These are phyloP conservation scores for Coprinopsis strossmayeri DNA, from an alignment of 768 basidiomycete genomes.

Conservation along the genomic window DNA sequence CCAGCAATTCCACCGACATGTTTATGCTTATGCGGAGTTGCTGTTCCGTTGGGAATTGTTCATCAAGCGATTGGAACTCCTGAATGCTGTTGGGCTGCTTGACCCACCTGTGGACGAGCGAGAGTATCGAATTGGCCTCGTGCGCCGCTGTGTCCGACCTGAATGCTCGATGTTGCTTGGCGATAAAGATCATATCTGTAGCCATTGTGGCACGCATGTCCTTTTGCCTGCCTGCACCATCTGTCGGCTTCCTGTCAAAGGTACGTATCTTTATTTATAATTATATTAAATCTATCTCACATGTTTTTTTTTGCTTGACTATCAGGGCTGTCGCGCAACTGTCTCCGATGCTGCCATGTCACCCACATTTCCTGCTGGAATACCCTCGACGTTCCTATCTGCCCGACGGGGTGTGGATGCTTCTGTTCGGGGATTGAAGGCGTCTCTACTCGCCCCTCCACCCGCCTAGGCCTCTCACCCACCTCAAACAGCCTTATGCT, in stretches of 20 bases:
- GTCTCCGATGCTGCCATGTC: constrained; percentile 56
- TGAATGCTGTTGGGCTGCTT: constrained; percentile 51
- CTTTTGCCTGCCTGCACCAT: constrained; percentile 55
- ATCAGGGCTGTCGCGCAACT: constrained; percentile 56
- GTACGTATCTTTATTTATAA: constrained; percentile 25
- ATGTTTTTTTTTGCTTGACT: constrained; percentile 4
- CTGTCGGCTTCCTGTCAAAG: constrained; percentile 72
- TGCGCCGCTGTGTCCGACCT: constrained; percentile 37
- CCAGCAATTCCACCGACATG: constrained; percentile 42
- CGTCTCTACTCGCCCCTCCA: constrained; percentile 25
- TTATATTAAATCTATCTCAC: neutral
- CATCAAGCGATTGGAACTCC: constrained; percentile 64
- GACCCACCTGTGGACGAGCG: constrained; percentile 12
- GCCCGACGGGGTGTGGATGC: constrained; percentile 68
- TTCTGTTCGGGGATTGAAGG: constrained; percentile 30
- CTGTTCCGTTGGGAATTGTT: constrained; percentile 68
- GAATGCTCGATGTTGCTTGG: constrained; percentile 31
- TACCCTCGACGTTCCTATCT: constrained; percentile 40
- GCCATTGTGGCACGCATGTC: constrained; percentile 34
- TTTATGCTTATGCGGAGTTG: constrained; percentile 69
- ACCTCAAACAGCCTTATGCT: constrained; percentile 12
- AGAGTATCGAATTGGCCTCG: constrained; percentile 28
- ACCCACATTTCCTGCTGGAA: constrained; percentile 64
- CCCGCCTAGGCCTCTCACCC: constrained; percentile 22
- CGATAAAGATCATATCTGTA: constrained; percentile 32